phyloP scores from a whole-genome alignment of 2,329 filamentous ascomycete genomes.

The Myrmaecium sp. region DNA sequence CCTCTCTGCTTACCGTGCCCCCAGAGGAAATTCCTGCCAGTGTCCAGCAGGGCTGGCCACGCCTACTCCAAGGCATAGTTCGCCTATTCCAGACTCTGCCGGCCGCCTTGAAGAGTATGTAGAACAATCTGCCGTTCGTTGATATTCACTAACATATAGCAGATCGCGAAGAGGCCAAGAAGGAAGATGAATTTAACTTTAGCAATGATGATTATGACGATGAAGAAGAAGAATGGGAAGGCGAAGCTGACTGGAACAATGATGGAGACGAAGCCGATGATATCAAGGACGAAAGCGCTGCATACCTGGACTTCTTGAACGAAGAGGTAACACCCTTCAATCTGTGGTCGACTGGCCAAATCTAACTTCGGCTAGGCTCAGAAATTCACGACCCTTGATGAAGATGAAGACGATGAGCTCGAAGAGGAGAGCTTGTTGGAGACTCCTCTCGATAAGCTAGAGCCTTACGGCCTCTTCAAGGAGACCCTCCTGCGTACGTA shows the following conservation, averaged over 20 bases:
- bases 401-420: conserved; percentile 73
- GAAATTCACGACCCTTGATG: conserved; percentile 58
- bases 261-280: conserved; percentile 49
- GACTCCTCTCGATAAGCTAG: conserved; percentile 85
- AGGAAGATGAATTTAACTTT: conserved; percentile 61
- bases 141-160: conserved; percentile 9
- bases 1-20: conserved; percentile 62
- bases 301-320: conserved; percentile 90
- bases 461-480: conserved; percentile 85
- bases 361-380: conserved; percentile 42
- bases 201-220: conserved; percentile 54
- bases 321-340: conserved; percentile 47
- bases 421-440: conserved; percentile 89
- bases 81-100: conserved; percentile 85
- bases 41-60: conserved; percentile 87
- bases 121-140: conserved; percentile 3
- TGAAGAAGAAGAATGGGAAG: conserved; percentile 69
- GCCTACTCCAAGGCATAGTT: conserved; percentile 75
- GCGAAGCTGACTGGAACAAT: conserved; percentile 51
- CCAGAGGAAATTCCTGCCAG: conserved; percentile 76
- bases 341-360: conserved; percentile 6
- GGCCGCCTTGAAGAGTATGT: conserved; percentile 64
- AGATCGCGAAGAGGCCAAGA: conserved; percentile 83
- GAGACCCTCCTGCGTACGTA: conserved; percentile 63
- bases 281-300: conserved; percentile 74